A percentile compares a stretch with the other conserved stretches of the same genome.
These are phyloP conservation scores for Fraxinus pennsylvanica DNA, from an alignment of 257 asterid species.

Conservation along the genomic window DNA sequence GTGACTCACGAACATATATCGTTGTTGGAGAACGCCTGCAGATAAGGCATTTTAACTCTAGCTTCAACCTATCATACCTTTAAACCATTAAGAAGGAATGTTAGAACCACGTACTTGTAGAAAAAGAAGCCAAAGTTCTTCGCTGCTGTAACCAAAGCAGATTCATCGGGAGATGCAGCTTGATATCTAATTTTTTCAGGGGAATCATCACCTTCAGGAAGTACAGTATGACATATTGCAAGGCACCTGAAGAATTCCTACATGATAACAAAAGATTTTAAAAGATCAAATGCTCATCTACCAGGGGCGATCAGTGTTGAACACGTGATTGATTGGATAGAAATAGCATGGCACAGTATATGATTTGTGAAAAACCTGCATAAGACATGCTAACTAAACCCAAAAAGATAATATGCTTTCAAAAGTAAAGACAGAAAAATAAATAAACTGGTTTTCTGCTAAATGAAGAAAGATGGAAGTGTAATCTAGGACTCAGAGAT, in stretches of 20 bases:
- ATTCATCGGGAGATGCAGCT: slow-evolving; percentile 99
- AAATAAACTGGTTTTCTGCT: background rate
- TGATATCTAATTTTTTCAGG: slow-evolving; percentile 96
- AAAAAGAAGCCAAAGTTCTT: slow-evolving; percentile 99
- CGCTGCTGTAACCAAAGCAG: slow-evolving; percentile 95
- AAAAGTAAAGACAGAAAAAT: slow-evolving; percentile 7
- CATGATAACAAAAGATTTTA: slow-evolving; percentile 28
- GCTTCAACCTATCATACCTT: slow-evolving; percentile 20
- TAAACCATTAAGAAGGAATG: slow-evolving; percentile 18
- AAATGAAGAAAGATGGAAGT: slow-evolving; percentile 1
- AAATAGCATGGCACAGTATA: slow-evolving; percentile 2
- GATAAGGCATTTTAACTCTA: slow-evolving; percentile 22
- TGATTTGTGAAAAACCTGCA: background rate
- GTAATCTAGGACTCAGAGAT: no score
- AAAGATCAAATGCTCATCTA: slow-evolving; percentile 22
- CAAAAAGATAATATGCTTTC: slow-evolving; percentile 1
- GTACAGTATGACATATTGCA: slow-evolving; percentile 98
- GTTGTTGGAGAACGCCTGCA: slow-evolving; percentile 93
- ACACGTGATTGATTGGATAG: background rate
- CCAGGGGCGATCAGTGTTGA: background rate
- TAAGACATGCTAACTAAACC: background rate
- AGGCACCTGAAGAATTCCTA: slow-evolving; percentile 99
- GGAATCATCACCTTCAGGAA: slow-evolving; percentile 98
- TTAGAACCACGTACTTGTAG: slow-evolving; percentile 58
- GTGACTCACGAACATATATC: slow-evolving; percentile 96